These are phyloP conservation scores for Desmodesmus armatus DNA, from an alignment of 139 green algal species.

Conservation along the genomic window DNA sequence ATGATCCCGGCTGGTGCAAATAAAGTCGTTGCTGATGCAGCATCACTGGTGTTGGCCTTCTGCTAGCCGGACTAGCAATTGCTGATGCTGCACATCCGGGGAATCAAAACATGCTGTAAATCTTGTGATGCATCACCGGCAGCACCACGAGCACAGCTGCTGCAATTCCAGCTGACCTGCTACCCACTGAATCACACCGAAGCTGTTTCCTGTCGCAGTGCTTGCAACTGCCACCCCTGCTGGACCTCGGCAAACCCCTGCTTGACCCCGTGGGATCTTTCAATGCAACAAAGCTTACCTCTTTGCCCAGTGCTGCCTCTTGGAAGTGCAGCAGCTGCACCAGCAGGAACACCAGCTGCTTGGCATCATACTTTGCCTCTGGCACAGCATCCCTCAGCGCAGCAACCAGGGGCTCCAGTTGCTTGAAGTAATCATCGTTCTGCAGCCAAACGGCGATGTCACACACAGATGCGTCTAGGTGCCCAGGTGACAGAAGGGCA, in stretches of 20 bases:
- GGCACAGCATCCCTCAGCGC: constrained; percentile 62
- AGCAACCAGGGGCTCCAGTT: constrained; percentile 61
- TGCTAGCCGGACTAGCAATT: too few relatives aligned
- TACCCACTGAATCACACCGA: too few relatives aligned
- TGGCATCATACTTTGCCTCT: constrained; percentile 72
- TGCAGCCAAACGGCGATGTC: constrained; percentile 42
- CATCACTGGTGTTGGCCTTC: too few relatives aligned
- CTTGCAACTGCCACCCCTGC: background rate
- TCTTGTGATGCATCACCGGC: background rate
- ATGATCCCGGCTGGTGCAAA: too few relatives aligned
- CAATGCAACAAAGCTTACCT: constrained; percentile 50
- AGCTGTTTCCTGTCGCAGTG: background rate
- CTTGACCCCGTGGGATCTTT: background rate
- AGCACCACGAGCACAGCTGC: background rate
- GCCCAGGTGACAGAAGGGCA: background rate
- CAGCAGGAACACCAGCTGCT: constrained; percentile 63
- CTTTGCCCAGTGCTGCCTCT: constrained; percentile 82
- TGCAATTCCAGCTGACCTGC: background rate
- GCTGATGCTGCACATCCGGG: too few relatives aligned
- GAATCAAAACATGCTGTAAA: too few relatives aligned
- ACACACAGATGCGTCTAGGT: background rate
- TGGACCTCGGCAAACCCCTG: background rate
- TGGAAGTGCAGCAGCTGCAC: constrained; percentile 84
- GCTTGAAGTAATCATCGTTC: constrained; percentile 63
- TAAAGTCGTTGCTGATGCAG: too few relatives aligned